These are phyloP conservation scores for Candida railenensis DNA, from an alignment of 805 yeast species.

Conservation along the genomic window DNA sequence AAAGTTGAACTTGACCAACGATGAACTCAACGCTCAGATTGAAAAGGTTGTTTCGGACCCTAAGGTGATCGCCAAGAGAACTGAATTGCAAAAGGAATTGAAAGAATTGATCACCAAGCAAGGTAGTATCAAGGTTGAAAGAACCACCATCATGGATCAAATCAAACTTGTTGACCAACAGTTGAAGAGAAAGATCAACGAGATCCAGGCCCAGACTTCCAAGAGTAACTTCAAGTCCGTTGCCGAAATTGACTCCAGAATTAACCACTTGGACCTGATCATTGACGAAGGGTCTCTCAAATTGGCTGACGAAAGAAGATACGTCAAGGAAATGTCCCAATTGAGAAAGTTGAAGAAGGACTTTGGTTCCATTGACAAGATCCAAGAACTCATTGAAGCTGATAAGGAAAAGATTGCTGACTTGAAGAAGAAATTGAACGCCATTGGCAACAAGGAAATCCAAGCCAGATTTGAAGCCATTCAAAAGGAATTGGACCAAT, in stretches of 20 bases:
- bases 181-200: conserved; percentile 72
- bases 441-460: conserved; percentile 61
- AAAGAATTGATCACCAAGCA: conserved; percentile 46
- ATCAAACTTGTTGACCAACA: conserved; percentile 67
- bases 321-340: conserved; percentile 79
- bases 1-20: conserved; percentile 55
- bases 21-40: conserved; percentile 53
- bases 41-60: conserved; percentile 38
- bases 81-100: conserved; percentile 33
- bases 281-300: conserved; percentile 78
- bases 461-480: conserved; percentile 66
- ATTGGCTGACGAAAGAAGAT: conserved; percentile 86
- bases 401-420: conserved; percentile 75
- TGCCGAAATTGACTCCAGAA: conserved; percentile 68
- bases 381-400: conserved; percentile 75
- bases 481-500: conserved; percentile 67
- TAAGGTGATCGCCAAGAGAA: conserved; percentile 28
- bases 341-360: conserved; percentile 81
- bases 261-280: conserved; percentile 63
- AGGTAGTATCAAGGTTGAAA: conserved; percentile 46
- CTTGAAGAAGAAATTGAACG: conserved; percentile 64
- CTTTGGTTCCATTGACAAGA: conserved; percentile 67
- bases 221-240: conserved; percentile 67
- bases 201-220: conserved; percentile 68
- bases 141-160: conserved; percentile 60